phyloP scores from a whole-genome alignment of 2,329 filamentous ascomycete species.

The Calonectria montana region DNA sequence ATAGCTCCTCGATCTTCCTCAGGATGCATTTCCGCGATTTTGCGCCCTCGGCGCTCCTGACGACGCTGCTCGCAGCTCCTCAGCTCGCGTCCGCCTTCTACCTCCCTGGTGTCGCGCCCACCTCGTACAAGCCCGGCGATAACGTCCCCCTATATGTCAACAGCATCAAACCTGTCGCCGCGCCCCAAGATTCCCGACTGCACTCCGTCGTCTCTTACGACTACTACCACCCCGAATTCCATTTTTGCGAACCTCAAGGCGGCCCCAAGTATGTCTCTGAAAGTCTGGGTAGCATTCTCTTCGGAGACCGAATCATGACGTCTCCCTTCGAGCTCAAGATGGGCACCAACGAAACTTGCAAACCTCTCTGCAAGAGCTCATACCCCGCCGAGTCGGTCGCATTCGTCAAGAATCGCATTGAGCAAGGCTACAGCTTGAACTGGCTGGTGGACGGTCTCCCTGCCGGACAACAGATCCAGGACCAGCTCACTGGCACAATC shows the following conservation, averaged over 20 bases:
- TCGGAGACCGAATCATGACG: slow-evolving; percentile 97
- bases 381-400: slow-evolving; percentile 74
- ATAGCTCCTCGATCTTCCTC: slow-evolving; percentile 23
- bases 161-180: slow-evolving; percentile 86
- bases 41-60: slow-evolving; percentile 62
- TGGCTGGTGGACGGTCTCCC: slow-evolving; percentile 96
- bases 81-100: slow-evolving; percentile 82
- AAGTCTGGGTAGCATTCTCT: slow-evolving; percentile 89
- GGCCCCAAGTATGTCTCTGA: slow-evolving; percentile 86
- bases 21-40: slow-evolving; percentile 60
- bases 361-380: slow-evolving; percentile 76
- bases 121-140: slow-evolving; percentile 85
- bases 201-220: slow-evolving; percentile 96
- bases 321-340: slow-evolving; percentile 93
- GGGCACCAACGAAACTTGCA: slow-evolving; percentile 88
- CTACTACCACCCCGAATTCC: slow-evolving; percentile 90
- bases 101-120: slow-evolving; percentile 93
- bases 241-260: slow-evolving; percentile 85
- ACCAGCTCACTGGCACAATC: slow-evolving; percentile 78
- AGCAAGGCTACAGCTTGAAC: slow-evolving; percentile 90
- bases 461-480: slow-evolving; percentile 84
- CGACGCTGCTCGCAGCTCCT: slow-evolving; percentile 62
- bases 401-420: slow-evolving; percentile 87
- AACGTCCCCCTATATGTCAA: slow-evolving; percentile 92
- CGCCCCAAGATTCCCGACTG: slow-evolving; percentile 80